Base-by-base conservation (phyloP, 1,284 basidiomycete genomes). In the Trametes polyzona region DNA sequence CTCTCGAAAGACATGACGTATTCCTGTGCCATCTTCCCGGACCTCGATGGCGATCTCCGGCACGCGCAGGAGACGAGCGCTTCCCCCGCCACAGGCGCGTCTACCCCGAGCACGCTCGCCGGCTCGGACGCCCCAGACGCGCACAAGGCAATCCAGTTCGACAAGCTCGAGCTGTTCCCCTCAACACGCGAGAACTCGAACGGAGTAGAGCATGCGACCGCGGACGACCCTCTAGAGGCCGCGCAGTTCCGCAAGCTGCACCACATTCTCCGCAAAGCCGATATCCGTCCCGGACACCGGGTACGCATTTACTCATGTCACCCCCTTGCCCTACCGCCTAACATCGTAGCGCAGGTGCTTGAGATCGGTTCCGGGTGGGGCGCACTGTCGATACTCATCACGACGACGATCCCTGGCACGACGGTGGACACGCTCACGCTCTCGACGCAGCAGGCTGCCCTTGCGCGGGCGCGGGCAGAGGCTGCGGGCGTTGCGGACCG, bases 291-390 rank as follows among this genome's bases (percentile, higher is more conserved):
- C 0, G 84, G 82, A 1, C 81, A 90, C 58, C 81, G 84, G 32
- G 82, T 93, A 39, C 36, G 67, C 57, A 29, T 33, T 35, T 24
- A 17, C 48, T 11, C 48, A 8, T 29, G 3, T 41, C 43, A 46
- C 10, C 24, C 27, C 7, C 14, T 41, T 23, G 7, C 12, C 4
- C 24, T 41, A 14, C 10, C 24, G 39, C 32, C 21, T 37, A 9
- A 11, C 16, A 5, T 29, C 29, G 12, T 7, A 17, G n/a, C n/a
- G n/a, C 57, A 71, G 70, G 65, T 72, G 0, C 79, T 93, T 30
- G 91, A 93, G 69, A 92, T 93, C 56, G 91, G 90, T 11, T 87
- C 86, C 24, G 91, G 91, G 1, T 93, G 91, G 90, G 91, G 91
- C 2, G 83, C 86, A 4, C 78, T 93, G 61, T 84, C 91, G 3